These are phyloP conservation scores for Phytopythium boreale DNA, from an alignment of 352 stramenopile species.

Conservation along the genomic window DNA sequence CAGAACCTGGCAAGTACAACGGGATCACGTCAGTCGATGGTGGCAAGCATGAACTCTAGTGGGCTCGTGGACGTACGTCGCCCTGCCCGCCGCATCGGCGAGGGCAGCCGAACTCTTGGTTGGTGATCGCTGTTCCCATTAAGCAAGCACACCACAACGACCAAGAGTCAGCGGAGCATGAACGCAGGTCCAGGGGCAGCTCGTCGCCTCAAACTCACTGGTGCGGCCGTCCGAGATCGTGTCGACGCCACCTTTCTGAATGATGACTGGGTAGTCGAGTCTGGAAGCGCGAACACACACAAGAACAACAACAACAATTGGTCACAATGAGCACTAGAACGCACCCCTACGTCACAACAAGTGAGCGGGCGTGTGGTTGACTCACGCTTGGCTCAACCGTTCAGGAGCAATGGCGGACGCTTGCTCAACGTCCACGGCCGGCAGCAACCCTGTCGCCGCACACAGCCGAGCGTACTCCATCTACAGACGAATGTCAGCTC, in stretches of 20 bases:
- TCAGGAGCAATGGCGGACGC: slow-evolving; percentile 47
- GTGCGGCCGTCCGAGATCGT: slow-evolving; percentile 71
- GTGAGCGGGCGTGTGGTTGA: slow-evolving; percentile 1
- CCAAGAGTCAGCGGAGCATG: not conserved
- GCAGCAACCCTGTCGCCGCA: slow-evolving; percentile 36
- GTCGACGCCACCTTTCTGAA: slow-evolving; percentile 85
- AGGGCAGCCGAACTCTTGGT: slow-evolving; percentile 65
- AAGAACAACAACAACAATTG: not conserved
- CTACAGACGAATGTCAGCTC: slow-evolving; percentile 22
- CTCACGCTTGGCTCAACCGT: slow-evolving; percentile 57
- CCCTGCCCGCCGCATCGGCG: slow-evolving; percentile 90
- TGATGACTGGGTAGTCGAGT: slow-evolving; percentile 74
- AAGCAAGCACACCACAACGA: not conserved
- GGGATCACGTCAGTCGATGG: not conserved
- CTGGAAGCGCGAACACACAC: slow-evolving; percentile 17
- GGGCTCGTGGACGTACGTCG: slow-evolving; percentile 56
- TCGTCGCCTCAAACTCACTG: slow-evolving; percentile 26
- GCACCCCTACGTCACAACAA: not conserved
- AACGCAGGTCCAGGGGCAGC: not conserved
- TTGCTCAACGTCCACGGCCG: slow-evolving; percentile 39
- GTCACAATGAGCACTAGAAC: too few species aligned
- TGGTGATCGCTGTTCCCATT: slow-evolving; percentile 40
- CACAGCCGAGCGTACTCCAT: slow-evolving; percentile 87
- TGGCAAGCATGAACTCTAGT: not conserved
- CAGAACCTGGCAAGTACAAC: slow-evolving; percentile 48